Percentiles rank a stretch among this genome's conserved stretches.
Evolutionary conservation across 148 eudicot species (phyloP).

Genomic region (Simmondsia chinensis): DNA sequence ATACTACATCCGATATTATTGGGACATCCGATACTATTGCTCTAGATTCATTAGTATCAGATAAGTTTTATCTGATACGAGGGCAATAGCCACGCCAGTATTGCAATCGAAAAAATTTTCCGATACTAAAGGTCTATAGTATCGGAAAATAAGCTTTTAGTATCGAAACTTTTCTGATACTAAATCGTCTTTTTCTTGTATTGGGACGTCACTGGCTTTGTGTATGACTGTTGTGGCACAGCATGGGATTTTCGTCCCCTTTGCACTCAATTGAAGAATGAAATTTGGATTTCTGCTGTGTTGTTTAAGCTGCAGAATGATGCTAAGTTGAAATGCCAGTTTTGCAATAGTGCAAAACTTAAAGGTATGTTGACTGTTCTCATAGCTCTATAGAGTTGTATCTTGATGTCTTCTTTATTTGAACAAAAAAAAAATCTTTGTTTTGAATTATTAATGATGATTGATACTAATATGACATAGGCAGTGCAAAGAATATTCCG

Average conservation of each 20-base stretch:
- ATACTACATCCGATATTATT: no score
- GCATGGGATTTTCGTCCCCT: constrained; percentile 10
- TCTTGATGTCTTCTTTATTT: no score
- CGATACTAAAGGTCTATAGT: no score
- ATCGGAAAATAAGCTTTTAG: no score
- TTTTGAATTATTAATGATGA: not conserved
- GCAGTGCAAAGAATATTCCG: not conserved
- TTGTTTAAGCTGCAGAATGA: constrained; percentile 5
- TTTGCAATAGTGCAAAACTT: not conserved
- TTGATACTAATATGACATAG: not conserved
- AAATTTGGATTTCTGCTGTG: constrained; percentile 2
- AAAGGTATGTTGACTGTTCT: not conserved
- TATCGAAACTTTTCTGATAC: no score
- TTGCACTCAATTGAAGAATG: constrained; percentile 5
- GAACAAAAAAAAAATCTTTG: no score
- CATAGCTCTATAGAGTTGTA: not conserved
- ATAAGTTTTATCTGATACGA: no score
- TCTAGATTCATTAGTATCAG: no score
- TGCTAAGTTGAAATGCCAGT: constrained; percentile 4
- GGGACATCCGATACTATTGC: no score
- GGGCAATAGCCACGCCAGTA: no score
- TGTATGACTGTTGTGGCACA: constrained; percentile 1
- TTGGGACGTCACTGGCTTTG: constrained; percentile 7
- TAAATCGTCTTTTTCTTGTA: no score
- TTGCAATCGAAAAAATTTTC: no score